Evolutionary conservation across 2,329 filamentous ascomycete species (phyloP).

Genomic region (Paracoccidioides brasiliensis): DNA sequence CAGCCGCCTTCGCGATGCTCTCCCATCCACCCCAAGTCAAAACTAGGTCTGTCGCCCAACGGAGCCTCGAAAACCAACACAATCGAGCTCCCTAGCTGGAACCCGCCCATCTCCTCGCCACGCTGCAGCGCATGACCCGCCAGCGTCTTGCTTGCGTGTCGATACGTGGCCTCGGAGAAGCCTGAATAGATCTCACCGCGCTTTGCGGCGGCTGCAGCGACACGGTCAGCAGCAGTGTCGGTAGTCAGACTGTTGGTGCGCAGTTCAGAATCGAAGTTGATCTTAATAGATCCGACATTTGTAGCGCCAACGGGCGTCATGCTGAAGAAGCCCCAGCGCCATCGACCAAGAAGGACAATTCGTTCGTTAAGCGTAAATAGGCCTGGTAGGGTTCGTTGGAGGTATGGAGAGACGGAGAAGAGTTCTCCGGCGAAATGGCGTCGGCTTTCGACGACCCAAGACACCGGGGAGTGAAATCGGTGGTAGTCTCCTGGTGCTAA

Average conservation of each 20-base stretch:
- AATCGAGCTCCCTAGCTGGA: slow-evolving; percentile 87
- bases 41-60: slow-evolving; percentile 42
- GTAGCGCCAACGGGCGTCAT: slow-evolving; percentile 93
- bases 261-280: slow-evolving; percentile 93
- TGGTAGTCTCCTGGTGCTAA: slow-evolving; percentile 96
- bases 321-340: slow-evolving; percentile 95
- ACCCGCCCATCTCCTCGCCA: slow-evolving; percentile 96
- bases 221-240: slow-evolving; percentile 79
- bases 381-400: slow-evolving; percentile 82
- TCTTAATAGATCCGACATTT: slow-evolving; percentile 89
- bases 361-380: slow-evolving; percentile 95
- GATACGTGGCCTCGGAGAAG: slow-evolving; percentile 84
- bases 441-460: slow-evolving; percentile 87
- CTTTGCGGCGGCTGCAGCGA: slow-evolving; percentile 63
- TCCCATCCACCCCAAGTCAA: slow-evolving; percentile 48
- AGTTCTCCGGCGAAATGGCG: slow-evolving; percentile 97
- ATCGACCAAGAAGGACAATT: slow-evolving; percentile 81
- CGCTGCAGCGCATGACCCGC: slow-evolving; percentile 70
- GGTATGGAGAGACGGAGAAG: slow-evolving; percentile 86
- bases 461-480: slow-evolving; percentile 87
- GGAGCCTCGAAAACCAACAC: slow-evolving; percentile 96
- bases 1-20: slow-evolving; percentile 55
- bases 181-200: slow-evolving; percentile 77
- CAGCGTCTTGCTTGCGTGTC: slow-evolving; percentile 60
- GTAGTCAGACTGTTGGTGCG: slow-evolving; percentile 85